Evolutionary conservation across 192 early-diverging fungal genomes (phyloP).

Genomic region (Phlyctochytrium planicorne): DNA sequence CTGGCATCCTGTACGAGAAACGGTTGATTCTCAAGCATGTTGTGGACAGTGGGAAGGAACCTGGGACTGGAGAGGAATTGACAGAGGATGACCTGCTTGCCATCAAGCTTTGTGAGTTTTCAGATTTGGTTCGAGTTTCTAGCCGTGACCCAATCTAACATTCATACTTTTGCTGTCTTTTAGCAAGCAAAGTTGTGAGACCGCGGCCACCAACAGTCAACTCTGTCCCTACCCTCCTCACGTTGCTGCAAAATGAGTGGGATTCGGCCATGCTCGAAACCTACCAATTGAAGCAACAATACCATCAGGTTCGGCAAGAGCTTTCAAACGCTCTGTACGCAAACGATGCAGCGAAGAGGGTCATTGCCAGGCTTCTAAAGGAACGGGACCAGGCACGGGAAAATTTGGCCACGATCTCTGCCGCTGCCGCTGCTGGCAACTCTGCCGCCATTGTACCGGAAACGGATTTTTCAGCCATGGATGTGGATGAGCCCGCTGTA

Average conservation of each 20-base stretch:
- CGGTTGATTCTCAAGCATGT: constrained; percentile 86
- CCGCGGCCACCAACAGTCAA: constrained; percentile 89
- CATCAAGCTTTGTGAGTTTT: constrained; percentile 51
- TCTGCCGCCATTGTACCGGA: constrained; percentile 1
- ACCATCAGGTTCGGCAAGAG: constrained; percentile 87
- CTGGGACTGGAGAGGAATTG: constrained; percentile 73
- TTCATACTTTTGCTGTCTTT: not conserved
- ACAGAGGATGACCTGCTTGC: constrained; percentile 70
- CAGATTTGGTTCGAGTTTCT: no score
- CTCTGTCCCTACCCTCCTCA: constrained; percentile 86
- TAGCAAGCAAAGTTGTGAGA: constrained; percentile 57
- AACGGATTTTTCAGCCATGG: constrained; percentile 37
- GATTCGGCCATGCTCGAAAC: constrained; percentile 96
- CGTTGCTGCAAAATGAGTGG: constrained; percentile 93
- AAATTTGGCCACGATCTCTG: constrained; percentile 21
- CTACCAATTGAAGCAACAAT: constrained; percentile 87
- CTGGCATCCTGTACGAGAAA: constrained; percentile 85
- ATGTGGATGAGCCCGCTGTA: no score
- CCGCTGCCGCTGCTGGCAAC: constrained; percentile 2
- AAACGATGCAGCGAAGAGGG: constrained; percentile 92
- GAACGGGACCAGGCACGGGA: constrained; percentile 87
- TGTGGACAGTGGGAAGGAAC: constrained; percentile 78
- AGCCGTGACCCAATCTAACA: not conserved
- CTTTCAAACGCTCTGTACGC: constrained; percentile 93
- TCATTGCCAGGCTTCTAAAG: constrained; percentile 86